phyloP scores from a whole-genome alignment of 176 grass and related monocot genomes.

The Paspalum vaginatum region DNA sequence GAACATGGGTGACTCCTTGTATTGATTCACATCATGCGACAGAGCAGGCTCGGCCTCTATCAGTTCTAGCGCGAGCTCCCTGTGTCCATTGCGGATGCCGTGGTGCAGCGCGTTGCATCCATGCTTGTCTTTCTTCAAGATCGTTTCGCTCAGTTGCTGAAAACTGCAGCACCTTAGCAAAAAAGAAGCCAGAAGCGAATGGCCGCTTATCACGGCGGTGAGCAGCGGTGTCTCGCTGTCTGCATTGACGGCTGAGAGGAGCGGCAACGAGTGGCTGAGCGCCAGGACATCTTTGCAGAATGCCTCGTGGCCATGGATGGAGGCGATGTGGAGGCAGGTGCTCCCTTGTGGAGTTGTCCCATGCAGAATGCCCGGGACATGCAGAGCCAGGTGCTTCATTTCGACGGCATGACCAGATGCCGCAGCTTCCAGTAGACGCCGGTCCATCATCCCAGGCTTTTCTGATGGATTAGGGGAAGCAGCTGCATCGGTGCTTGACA shows the following conservation, averaged over 20 bases:
- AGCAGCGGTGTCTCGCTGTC: background rate
- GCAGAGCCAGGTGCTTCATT: background rate
- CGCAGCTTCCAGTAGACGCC: background rate
- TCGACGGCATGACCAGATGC: background rate
- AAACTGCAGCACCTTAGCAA: background rate
- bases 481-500: no score
- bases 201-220: background rate
- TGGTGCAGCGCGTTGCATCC: slow-evolving; percentile 30
- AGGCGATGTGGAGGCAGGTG: slow-evolving; percentile 39
- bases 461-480: no score
- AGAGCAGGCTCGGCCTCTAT: background rate
- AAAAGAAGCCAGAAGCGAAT: background rate
- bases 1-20: slow-evolving; percentile 22
- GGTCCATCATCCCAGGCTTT: background rate
- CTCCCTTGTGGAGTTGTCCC: slow-evolving; percentile 14
- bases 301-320: background rate
- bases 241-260: background rate
- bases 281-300: background rate
- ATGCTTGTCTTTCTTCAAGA: background rate
- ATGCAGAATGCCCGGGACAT: background rate
- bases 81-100: background rate
- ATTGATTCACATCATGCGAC: no score
- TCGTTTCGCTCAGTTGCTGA: accelerated
- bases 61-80: background rate
- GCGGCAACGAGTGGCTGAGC: background rate